phyloP scores from a whole-genome alignment of 305 asterid species.

The Fraxinus ornus region DNA sequence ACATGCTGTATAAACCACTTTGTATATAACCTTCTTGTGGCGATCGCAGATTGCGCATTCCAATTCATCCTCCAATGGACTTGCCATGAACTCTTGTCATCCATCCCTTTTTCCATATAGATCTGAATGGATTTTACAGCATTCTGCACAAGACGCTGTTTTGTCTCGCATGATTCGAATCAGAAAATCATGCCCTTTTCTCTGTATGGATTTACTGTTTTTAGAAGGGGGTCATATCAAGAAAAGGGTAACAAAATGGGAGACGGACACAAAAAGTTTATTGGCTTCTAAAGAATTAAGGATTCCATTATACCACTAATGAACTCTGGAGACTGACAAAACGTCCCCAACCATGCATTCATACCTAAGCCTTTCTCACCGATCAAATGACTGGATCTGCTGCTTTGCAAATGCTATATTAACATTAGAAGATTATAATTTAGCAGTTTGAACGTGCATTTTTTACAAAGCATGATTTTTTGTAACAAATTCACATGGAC shows the following conservation, averaged over 20 bases:
- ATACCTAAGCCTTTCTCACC: neutral
- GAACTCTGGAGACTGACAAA: too few relatives aligned
- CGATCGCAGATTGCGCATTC: neutral
- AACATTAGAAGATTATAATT: neutral
- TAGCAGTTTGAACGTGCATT: neutral
- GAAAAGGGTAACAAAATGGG: neutral
- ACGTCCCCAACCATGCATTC: too few relatives aligned
- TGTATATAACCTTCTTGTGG: neutral
- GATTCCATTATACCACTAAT: neutral
- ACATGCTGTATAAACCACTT: neutral
- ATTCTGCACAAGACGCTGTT: neutral
- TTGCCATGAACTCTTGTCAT: neutral
- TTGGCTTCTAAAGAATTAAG: neutral
- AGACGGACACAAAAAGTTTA: neutral
- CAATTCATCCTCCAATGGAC: neutral
- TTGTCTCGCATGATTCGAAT: neutral
- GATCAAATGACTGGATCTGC: neutral
- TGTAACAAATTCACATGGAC: neutral
- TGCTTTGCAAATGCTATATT: neutral
- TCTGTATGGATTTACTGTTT: neutral
- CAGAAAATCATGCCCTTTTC: neutral
- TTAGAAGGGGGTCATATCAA: neutral
- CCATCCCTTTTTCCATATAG: neutral
- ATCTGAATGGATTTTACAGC: neutral
- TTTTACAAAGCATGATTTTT: neutral